Percentiles rank a stretch among this genome's conserved stretches.
phyloP scores from a whole-genome alignment of 1,284 basidiomycete species.

The Cutaneotrichosporon curvatum region DNA sequence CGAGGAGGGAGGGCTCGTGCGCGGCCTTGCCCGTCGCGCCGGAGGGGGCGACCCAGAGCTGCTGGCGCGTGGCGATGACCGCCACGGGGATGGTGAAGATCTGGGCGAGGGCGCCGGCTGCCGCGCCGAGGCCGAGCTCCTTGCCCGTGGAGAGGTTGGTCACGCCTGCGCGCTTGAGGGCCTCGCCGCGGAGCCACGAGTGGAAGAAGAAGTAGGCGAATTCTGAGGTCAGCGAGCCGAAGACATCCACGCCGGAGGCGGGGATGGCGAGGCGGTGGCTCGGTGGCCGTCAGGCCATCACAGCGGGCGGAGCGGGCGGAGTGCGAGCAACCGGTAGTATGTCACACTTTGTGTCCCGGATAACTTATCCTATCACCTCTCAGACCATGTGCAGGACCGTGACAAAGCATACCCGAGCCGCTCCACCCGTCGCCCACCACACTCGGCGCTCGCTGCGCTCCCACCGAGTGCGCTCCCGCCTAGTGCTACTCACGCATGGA shows the following conservation, averaged over 20 bases:
- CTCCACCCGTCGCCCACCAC: too few relatives aligned
- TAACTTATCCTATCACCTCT: too few relatives aligned
- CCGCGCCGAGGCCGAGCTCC: conserved; percentile 80
- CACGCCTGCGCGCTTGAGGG: conserved; percentile 32
- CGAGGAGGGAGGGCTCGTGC: conserved; percentile 47
- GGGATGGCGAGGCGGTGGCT: too few relatives aligned
- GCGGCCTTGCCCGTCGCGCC: conserved; percentile 17
- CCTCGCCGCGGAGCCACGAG: conserved; percentile 65
- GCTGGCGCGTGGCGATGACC: conserved; percentile 95
- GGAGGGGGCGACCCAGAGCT: conserved; percentile 56
- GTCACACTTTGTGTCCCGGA: too few relatives aligned
- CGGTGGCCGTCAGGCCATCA: too few relatives aligned
- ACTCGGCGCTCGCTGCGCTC: too few relatives aligned
- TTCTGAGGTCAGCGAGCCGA: conserved; percentile 53
- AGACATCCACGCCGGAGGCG: too few relatives aligned
- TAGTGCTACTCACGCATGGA: conserved; percentile 67
- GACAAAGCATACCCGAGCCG: too few relatives aligned
- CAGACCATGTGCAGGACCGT: too few relatives aligned
- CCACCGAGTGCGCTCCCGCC: too few relatives aligned
- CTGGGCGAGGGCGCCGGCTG: conserved; percentile 90
- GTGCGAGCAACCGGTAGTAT: too few relatives aligned
- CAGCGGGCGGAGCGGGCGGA: too few relatives aligned
- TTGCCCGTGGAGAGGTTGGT: conserved; percentile 62
- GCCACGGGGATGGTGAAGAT: conserved; percentile 98
- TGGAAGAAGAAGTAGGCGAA: conserved; percentile 99